Conservation (phyloP, 208 protist species). For the Acanthamoeba healyi region DNA sequence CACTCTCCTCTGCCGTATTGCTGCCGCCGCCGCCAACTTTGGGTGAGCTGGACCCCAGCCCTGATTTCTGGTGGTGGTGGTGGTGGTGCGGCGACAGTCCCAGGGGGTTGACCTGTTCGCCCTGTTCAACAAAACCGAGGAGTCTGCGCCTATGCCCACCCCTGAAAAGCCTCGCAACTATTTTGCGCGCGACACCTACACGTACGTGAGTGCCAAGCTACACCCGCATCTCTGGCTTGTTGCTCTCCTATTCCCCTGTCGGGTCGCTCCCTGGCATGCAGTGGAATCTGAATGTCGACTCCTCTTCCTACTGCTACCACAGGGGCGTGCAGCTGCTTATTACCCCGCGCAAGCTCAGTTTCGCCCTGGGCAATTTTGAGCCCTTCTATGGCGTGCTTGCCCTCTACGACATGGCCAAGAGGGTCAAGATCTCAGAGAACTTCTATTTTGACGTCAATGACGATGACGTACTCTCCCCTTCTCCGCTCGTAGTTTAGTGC, state of each 20-base stretch:
- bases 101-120: constrained; percentile 16
- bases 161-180: constrained; percentile 41
- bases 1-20: neutral
- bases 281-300: neutral
- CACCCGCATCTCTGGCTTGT: neutral
- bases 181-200: neutral
- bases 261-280: too few species aligned
- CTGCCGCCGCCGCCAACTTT: too few species aligned
- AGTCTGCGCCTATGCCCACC: neutral
- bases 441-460: constrained; percentile 77
- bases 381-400: constrained; percentile 72
- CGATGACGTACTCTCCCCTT: neutral
- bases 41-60: too few species aligned
- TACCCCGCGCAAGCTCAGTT: constrained; percentile 26
- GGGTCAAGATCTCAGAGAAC: constrained; percentile 73
- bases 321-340: constrained; percentile 44
- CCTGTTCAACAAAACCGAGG: constrained; percentile 66
- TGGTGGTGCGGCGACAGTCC: neutral
- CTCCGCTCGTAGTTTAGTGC: too few species aligned
- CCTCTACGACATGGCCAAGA: constrained; percentile 61
- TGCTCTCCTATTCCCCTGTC: too few species aligned
- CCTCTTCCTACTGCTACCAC: neutral
- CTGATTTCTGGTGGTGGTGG: neutral
- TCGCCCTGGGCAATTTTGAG: constrained; percentile 75
- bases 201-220: neutral